These are phyloP conservation scores for Nymphaea thermarum DNA, from an alignment of 164 flowering plant species.

Conservation along the genomic window DNA sequence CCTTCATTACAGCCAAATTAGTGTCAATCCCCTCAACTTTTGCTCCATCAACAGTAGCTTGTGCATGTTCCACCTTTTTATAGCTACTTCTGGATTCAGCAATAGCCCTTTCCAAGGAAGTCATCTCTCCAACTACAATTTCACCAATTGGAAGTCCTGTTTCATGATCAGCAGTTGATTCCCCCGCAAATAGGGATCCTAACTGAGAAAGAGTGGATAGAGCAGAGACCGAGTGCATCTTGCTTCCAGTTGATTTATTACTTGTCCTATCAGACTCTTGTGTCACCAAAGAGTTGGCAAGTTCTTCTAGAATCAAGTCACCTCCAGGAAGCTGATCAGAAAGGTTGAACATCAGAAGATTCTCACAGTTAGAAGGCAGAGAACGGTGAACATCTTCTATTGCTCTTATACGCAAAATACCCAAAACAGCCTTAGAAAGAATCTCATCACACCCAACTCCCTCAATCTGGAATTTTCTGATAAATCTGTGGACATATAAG, in stretches of 20 bases:
- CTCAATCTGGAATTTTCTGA: constrained; percentile 46
- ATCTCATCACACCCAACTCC: constrained; percentile 57
- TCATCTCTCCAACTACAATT: constrained; percentile 68
- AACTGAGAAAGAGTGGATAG: constrained; percentile 49
- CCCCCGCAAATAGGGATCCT: constrained; percentile 52
- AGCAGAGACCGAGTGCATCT: constrained; percentile 57
- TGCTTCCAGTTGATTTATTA: constrained; percentile 20
- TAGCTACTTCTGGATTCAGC: constrained; percentile 55
- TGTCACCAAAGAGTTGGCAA: constrained; percentile 41
- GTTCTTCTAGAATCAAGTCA: constrained; percentile 70
- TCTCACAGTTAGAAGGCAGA: constrained; percentile 26
- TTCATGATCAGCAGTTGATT: constrained; percentile 21
- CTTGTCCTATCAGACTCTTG: constrained; percentile 31
- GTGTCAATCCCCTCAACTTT: constrained; percentile 96
- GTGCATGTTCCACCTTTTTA: constrained; percentile 66
- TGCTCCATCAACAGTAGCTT: constrained; percentile 79
- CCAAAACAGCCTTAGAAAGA: constrained; percentile 74
- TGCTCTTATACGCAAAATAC: constrained; percentile 75
- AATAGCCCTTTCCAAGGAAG: constrained; percentile 55
- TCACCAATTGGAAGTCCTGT: constrained; percentile 62
- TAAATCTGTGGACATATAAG: constrained; percentile 59
- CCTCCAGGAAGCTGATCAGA: constrained; percentile 97
- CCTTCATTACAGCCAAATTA: constrained; percentile 26
- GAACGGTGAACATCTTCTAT: constrained; percentile 41
- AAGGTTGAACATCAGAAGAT: constrained; percentile 75